phyloP scores from a whole-genome alignment of 495 filamentous ascomycete species.

The Immersiella caudata region DNA sequence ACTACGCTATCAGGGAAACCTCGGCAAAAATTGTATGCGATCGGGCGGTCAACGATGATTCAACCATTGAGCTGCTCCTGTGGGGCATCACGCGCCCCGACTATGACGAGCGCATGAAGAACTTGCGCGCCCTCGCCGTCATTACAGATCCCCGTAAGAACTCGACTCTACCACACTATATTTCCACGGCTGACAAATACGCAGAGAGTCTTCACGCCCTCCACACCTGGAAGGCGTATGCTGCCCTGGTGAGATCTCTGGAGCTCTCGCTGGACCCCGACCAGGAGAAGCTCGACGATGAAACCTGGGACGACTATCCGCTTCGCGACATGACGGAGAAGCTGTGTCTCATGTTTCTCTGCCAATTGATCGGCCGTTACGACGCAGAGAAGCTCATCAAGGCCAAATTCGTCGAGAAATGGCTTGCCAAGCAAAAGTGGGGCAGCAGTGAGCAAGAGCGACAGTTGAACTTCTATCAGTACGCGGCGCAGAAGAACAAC shows the following conservation, averaged over 20 bases:
- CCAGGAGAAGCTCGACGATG: conserved; percentile 50
- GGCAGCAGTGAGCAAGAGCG: conserved; percentile 48
- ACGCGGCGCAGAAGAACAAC: conserved; percentile 46
- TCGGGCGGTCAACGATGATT: conserved; percentile 50
- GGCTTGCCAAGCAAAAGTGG: conserved; percentile 60
- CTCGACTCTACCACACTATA: neutral
- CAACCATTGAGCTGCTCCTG: conserved; percentile 47
- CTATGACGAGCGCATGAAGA: conserved; percentile 54
- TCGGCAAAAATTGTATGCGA: conserved; percentile 56
- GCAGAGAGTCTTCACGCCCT: conserved; percentile 37
- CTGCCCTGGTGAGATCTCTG: conserved; percentile 55
- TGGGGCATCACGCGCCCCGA: conserved; percentile 54
- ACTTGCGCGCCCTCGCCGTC: conserved; percentile 49
- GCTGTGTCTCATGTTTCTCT: conserved; percentile 51
- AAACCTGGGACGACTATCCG: conserved; percentile 54
- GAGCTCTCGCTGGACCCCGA: conserved; percentile 54
- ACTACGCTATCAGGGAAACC: conserved; percentile 56
- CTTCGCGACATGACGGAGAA: conserved; percentile 57
- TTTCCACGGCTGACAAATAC: neutral
- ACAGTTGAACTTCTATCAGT: conserved; percentile 48
- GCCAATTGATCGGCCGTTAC: conserved; percentile 47
- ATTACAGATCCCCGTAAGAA: conserved; percentile 37
- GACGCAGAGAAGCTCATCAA: conserved; percentile 48
- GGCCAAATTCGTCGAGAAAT: conserved; percentile 56
- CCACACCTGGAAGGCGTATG: conserved; percentile 48